Percentiles rank a stretch among this genome's conserved stretches.
Evolutionary conservation across 2,329 filamentous ascomycete species (phyloP).

Genomic region (Coleophoma cylindrospora): DNA sequence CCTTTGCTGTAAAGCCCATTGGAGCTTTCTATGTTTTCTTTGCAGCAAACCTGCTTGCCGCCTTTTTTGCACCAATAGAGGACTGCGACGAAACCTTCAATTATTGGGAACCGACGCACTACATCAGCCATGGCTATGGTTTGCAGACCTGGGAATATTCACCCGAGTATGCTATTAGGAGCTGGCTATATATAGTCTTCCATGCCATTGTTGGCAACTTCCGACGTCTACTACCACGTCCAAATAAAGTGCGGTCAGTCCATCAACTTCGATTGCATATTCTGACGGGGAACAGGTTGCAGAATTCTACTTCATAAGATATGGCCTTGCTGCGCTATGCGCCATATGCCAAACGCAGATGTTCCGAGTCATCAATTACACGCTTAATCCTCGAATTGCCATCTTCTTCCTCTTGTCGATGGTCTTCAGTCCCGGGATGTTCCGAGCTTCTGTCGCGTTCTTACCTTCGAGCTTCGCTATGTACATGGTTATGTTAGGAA

Average conservation of each 20-base stretch:
- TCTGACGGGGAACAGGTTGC: slow-evolving; percentile 35
- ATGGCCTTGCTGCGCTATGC: slow-evolving; percentile 68
- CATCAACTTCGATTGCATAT: slow-evolving; percentile 3
- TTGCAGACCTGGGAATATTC: slow-evolving; percentile 99
- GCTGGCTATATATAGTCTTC: slow-evolving; percentile 83
- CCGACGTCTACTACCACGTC: slow-evolving; percentile 56
- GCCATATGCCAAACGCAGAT: slow-evolving; percentile 78
- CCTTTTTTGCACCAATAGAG: slow-evolving; percentile 83
- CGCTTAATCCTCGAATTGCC: slow-evolving; percentile 77
- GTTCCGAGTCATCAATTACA: slow-evolving; percentile 70
- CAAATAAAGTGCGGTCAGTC: slow-evolving; percentile 44
- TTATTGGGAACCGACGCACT: slow-evolving; percentile 97
- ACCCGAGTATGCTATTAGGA: slow-evolving; percentile 88
- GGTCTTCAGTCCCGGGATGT: slow-evolving; percentile 82
- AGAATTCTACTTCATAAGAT: slow-evolving; percentile 87
- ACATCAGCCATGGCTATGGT: slow-evolving; percentile 86
- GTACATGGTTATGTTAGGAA: slow-evolving; percentile 84
- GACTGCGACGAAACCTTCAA: slow-evolving; percentile 99
- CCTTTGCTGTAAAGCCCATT: slow-evolving; percentile 65
- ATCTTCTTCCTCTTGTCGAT: slow-evolving; percentile 77
- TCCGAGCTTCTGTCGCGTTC: slow-evolving; percentile 82
- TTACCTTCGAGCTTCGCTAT: slow-evolving; percentile 95
- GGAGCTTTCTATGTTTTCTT: slow-evolving; percentile 79
- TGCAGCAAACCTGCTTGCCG: slow-evolving; percentile 67
- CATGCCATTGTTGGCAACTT: slow-evolving; percentile 71